Conservation (phyloP, 768 basidiomycete species). For the Hygrophoropsis aurantiaca region DNA sequence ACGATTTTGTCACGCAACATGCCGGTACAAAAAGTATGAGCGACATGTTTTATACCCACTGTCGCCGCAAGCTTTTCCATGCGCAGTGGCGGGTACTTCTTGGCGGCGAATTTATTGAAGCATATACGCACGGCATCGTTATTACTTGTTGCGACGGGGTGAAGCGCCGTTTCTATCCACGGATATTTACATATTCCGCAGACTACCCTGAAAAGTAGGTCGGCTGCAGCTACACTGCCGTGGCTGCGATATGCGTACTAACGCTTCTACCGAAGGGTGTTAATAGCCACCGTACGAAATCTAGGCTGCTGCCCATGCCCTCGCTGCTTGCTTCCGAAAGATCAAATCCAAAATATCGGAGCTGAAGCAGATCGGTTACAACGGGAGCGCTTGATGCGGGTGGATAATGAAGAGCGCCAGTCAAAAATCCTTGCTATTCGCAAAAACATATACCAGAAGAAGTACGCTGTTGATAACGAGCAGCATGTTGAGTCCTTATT, state of each 20-base stretch:
- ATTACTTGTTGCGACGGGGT: constrained; percentile 27
- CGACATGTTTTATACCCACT: background rate
- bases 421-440: constrained; percentile 15
- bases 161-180: constrained; percentile 21
- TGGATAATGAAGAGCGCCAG: constrained; percentile 9
- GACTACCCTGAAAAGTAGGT: constrained; percentile 40
- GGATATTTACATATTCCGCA: constrained; percentile 31
- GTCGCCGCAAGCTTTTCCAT: constrained; percentile 32
- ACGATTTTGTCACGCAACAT: constrained; percentile 8
- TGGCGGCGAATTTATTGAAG: constrained; percentile 22
- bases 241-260: background rate
- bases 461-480: constrained; percentile 24
- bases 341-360: constrained; percentile 20
- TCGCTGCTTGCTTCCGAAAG: constrained; percentile 21
- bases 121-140: constrained; percentile 28
- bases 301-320: constrained; percentile 28
- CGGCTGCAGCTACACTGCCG: too few relatives aligned
- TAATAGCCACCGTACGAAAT: constrained; percentile 21
- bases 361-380: constrained; percentile 9
- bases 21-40: background rate
- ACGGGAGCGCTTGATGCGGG: constrained; percentile 3
- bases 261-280: constrained; percentile 6
- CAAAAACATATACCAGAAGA: constrained; percentile 25
- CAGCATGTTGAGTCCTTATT: constrained; percentile 24
- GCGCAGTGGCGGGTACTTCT: constrained; percentile 25